phyloP scores from a whole-genome alignment of 2,329 filamentous ascomycete species.

The Lojkania enalia region DNA sequence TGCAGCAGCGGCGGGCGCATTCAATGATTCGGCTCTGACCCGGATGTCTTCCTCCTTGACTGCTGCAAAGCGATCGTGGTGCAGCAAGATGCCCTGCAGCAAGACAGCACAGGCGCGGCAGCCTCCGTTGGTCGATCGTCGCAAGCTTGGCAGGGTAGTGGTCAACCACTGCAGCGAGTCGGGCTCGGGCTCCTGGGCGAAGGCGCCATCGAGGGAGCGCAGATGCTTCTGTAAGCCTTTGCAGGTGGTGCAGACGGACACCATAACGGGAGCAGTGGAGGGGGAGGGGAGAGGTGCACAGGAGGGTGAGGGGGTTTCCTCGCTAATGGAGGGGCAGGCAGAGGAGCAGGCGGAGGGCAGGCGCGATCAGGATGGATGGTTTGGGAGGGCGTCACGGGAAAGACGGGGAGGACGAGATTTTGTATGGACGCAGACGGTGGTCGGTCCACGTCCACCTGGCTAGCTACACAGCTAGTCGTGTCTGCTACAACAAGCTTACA shows the following conservation, averaged over 20 bases:
- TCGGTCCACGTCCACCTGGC: background rate
- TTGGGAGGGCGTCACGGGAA: conserved; percentile 5
- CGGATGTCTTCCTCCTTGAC: conserved; percentile 28
- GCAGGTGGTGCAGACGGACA: conserved; percentile 37
- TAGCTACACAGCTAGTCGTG: background rate
- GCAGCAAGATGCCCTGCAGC: conserved; percentile 37
- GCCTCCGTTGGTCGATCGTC: conserved; percentile 28
- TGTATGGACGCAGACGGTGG: background rate
- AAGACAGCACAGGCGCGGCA: conserved; percentile 40
- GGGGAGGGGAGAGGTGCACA: conserved; percentile 1
- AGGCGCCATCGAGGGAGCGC: conserved; percentile 17
- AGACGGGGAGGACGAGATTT: conserved; percentile 16
- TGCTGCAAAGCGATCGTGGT: conserved; percentile 34
- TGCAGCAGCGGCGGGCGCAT: conserved; percentile 9
- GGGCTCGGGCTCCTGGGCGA: conserved; percentile 11
- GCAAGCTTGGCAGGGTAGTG: conserved; percentile 33
- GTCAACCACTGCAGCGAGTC: conserved; percentile 29
- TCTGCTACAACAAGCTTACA: too few relatives aligned
- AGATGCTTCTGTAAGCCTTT: conserved; percentile 39
- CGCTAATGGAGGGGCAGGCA: conserved; percentile 5
- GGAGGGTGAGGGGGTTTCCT: too few relatives aligned
- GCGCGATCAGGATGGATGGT: background rate
- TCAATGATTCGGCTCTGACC: conserved; percentile 36
- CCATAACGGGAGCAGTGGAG: conserved; percentile 26
- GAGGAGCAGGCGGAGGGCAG: conserved; percentile 2